Base-by-base conservation (phyloP, 306 rosid genomes). In the Canavalia ensiformis region DNA sequence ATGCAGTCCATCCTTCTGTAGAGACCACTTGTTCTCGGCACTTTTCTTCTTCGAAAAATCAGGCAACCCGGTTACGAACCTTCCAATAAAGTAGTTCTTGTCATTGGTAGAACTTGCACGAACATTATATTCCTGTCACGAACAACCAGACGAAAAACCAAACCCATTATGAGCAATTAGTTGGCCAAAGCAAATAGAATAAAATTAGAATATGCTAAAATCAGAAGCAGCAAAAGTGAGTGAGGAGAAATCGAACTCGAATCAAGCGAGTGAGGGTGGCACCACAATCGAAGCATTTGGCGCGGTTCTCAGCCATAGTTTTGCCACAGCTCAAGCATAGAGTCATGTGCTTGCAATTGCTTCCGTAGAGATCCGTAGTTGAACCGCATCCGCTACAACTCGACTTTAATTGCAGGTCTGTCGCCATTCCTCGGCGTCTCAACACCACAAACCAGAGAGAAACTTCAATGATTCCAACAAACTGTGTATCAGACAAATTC, bases 261-360 rank as follows among this genome's bases (percentile, higher is more conserved):
- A 95, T 95, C 78, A 93, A 83, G 77, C 95, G 98, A 78, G 94
- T 89, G 64, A 95, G 74, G 13, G 76, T 77, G 74, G 88, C 83
- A 11, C 97, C 95, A 84, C 98, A 95, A 6, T 91, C 97, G 63
- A 33, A 59, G 87, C 99, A 95, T 71, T 87, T 95, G 67, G 84
- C 84, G 59, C 86, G 89, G 3, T 87, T 93, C 86, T 91, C 89
- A 0, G 97, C 97, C 97, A 87, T 93, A 78, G 85, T 81, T 86
- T 95, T 93, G 80, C 95, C 99, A 50, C 99, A 95, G 42, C 85
- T 79, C 83, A 88, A 81, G 88, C 99, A 95, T 41, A 95, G 82
- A 18, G 97, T 93, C 97, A 91, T 82, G 88, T 93, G 99, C 88
- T 91, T 95, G 91, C 98, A 93, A 76, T 93, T 91, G 90, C 99